Evolutionary conservation across 352 stramenopile species (phyloP).

Genomic region (Pythium grandisporangium): DNA sequence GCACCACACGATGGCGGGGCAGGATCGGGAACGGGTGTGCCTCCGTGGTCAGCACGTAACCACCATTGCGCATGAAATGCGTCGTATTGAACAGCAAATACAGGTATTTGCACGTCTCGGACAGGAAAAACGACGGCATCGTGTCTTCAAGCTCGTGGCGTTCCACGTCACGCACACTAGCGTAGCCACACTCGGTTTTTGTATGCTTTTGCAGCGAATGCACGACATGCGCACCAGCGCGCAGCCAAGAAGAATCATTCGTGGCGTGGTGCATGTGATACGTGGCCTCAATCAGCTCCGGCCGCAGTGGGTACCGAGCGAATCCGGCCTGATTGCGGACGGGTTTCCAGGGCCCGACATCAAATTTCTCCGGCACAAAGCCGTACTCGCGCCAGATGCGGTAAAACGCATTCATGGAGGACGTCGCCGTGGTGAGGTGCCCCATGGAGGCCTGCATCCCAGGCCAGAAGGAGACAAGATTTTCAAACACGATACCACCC

Average conservation of each 20-base stretch:
- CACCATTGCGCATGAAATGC: slow-evolving; percentile 82
- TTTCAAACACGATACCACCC: slow-evolving; percentile 61
- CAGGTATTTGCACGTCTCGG: slow-evolving; percentile 99
- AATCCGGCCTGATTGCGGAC: slow-evolving; percentile 32
- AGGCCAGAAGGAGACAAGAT: slow-evolving; percentile 95
- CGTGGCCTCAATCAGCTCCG: slow-evolving; percentile 96
- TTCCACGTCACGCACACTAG: slow-evolving; percentile 81
- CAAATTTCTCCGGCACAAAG: slow-evolving; percentile 96
- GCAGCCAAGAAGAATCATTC: slow-evolving; percentile 71
- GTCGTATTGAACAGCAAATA: slow-evolving; percentile 94
- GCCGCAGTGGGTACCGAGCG: slow-evolving; percentile 90
- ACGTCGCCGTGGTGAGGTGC: slow-evolving; percentile 71
- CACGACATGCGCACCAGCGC: slow-evolving; percentile 68
- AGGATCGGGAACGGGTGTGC: slow-evolving; percentile 91
- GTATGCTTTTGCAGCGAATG: slow-evolving; percentile 86
- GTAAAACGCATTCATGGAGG: slow-evolving; percentile 93
- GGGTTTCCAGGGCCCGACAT: slow-evolving; percentile 77
- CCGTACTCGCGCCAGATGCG: slow-evolving; percentile 92
- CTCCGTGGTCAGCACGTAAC: slow-evolving; percentile 96
- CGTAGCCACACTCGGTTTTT: slow-evolving; percentile 92
- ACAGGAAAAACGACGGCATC: slow-evolving; percentile 99
- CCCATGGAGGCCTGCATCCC: slow-evolving; percentile 94
- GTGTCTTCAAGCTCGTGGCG: slow-evolving; percentile 88
- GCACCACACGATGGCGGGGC: slow-evolving; percentile 21
- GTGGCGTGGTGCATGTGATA: slow-evolving; percentile 94